A percentile compares a stretch with the other conserved stretches of the same genome.
These are phyloP conservation scores for Bisporella sp. DNA, from an alignment of 2,329 filamentous ascomycete species.

Conservation along the genomic window DNA sequence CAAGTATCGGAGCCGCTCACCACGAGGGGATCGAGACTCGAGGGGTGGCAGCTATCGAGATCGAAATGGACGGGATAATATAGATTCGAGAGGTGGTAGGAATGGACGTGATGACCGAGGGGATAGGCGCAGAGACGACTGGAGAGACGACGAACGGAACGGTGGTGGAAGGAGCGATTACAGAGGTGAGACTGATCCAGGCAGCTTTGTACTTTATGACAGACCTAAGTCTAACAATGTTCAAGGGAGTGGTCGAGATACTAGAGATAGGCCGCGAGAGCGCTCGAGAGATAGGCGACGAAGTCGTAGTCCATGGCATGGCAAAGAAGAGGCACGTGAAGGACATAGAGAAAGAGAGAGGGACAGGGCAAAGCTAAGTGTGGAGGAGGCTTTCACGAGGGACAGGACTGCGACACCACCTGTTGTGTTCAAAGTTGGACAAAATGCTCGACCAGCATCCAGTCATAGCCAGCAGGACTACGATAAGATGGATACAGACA, in stretches of 20 bases:
- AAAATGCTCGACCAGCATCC: not conserved
- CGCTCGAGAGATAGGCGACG: constrained; percentile 12
- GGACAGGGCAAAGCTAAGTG: constrained; percentile 1
- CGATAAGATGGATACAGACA: constrained; percentile 27
- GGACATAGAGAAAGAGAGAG: not conserved
- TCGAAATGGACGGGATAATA: not conserved
- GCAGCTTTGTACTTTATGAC: not conserved
- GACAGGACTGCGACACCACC: constrained; percentile 22
- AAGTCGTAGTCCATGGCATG: constrained; percentile 5
- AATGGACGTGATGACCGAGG: constrained; percentile 4
- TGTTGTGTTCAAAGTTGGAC: constrained; percentile 24
- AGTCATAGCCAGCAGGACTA: constrained; percentile 13
- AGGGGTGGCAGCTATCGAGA: not conserved
- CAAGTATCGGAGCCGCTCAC: constrained; percentile 27
- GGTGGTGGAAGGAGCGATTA: constrained; percentile 7
- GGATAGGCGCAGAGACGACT: constrained; percentile 32
- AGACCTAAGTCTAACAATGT: constrained; percentile 8
- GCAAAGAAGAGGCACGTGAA: constrained; percentile 9
- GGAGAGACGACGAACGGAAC: constrained; percentile 18
- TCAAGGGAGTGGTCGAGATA: constrained; percentile 17
- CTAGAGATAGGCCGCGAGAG: constrained; percentile 12
- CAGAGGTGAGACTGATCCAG: constrained; percentile 12
- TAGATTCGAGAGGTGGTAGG: constrained; percentile 8
- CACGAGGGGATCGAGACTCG: constrained; percentile 10
- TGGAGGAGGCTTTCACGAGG: constrained; percentile 1